Percentiles rank a stretch among this genome's conserved stretches.
These are phyloP conservation scores for Backusella morwellensis DNA, from an alignment of 192 early-diverging fungal genomes.

Conservation along the genomic window DNA sequence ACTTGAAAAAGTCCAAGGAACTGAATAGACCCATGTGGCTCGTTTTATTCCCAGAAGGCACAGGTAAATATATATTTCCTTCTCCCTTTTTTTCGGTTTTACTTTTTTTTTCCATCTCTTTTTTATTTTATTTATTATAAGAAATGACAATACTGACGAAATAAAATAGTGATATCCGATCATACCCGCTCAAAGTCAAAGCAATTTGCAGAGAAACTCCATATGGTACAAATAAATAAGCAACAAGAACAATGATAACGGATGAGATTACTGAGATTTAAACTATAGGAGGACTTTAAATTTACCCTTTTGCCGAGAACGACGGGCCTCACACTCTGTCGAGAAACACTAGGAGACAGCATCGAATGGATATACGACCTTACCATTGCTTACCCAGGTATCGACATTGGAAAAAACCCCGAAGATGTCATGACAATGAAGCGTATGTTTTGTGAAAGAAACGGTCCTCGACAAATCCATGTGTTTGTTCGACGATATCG, in stretches of 20 bases:
- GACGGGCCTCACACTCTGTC: constrained; percentile 77
- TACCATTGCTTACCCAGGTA: constrained; percentile 85
- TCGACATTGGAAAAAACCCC: constrained; percentile 63
- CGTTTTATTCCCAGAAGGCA: constrained; percentile 96
- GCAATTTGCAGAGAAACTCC: constrained; percentile 65
- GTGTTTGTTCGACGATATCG: constrained; percentile 74
- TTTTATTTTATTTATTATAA: not conserved
- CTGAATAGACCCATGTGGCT: constrained; percentile 81
- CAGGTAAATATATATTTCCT: constrained; percentile 34
- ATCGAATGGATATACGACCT: constrained; percentile 82
- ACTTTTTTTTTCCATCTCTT: not conserved
- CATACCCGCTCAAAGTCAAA: constrained; percentile 67
- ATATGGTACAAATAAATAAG: not conserved
- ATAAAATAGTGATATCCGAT: constrained; percentile 61
- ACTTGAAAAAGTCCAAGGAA: constrained; percentile 52
- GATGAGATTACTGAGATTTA: not conserved
- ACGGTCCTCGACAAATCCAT: constrained; percentile 77
- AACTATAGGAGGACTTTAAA: constrained; percentile 50
- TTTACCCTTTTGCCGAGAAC: constrained; percentile 83
- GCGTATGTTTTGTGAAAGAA: constrained; percentile 69
- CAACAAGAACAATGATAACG: not conserved
- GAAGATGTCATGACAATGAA: constrained; percentile 81
- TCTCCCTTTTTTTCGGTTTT: not conserved
- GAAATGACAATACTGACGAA: not conserved
- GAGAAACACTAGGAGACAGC: constrained; percentile 61